phyloP scores from a whole-genome alignment of 2,329 filamentous ascomycete species.

The Clonostachys rosea region DNA sequence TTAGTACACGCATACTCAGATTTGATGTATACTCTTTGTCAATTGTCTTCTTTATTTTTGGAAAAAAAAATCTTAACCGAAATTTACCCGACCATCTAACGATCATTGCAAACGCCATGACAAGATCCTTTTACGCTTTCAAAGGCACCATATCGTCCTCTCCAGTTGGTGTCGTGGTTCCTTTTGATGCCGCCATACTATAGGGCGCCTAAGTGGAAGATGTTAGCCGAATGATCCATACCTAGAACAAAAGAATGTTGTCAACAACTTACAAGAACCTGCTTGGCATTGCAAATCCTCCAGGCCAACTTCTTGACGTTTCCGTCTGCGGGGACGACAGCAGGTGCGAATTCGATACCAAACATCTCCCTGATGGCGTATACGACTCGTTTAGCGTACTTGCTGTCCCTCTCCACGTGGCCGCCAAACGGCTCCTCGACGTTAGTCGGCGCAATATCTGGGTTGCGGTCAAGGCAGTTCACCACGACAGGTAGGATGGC shows the following conservation, averaged over 20 bases:
- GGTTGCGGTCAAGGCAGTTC: slow-evolving; percentile 90
- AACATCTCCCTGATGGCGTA: slow-evolving; percentile 97
- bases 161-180: slow-evolving; percentile 53
- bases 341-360: slow-evolving; percentile 89
- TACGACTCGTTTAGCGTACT: slow-evolving; percentile 84
- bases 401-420: slow-evolving; percentile 79
- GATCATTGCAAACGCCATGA: no score
- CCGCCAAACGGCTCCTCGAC: slow-evolving; percentile 80
- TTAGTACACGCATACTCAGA: no score
- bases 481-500: slow-evolving; percentile 78
- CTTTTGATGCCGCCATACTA: slow-evolving; percentile 63
- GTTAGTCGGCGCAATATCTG: slow-evolving; percentile 80
- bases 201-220: slow-evolving; percentile 57
- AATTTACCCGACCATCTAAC: no score
- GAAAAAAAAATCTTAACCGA: no score
- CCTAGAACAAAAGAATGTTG: not conserved
- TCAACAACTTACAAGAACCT: slow-evolving; percentile 73
- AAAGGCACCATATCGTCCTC: not conserved
- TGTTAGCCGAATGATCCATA: slow-evolving; percentile 39
- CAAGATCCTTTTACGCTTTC: no score
- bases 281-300: slow-evolving; percentile 93
- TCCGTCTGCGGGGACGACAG: slow-evolving; percentile 88
- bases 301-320: slow-evolving; percentile 87
- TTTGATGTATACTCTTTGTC: no score
- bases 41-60: no score